Base-by-base conservation (phyloP, 78 protist species). In the Guillardia theta region DNA sequence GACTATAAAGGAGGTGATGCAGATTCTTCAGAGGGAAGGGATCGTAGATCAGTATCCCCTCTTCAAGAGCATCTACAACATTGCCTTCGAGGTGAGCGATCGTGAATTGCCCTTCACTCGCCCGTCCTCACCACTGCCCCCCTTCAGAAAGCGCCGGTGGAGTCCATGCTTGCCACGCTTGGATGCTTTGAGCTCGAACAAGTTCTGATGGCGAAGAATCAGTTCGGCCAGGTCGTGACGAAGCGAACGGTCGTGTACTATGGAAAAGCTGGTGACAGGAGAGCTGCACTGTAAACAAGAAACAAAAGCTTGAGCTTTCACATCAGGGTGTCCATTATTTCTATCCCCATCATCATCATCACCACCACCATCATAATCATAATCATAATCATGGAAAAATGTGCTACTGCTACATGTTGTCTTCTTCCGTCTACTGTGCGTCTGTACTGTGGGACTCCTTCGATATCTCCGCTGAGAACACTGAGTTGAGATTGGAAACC, bases 1-100 rank as follows among this genome's bases (percentile, higher is more conserved):
- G 33, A 95, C 98, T 10, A 41, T 80, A 46, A 53, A 80, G 36
- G 98, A 97, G 90, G 97, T 97, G 24, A 48, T 78, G 37, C 48
- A 47, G 33, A 47, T 87, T 39, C 62, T 87, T n/a, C 4, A 21
- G 45, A 24, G 27, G 21, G 64, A 47, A 21, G 62, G 62, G 8
- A 41, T 4, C 27, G 70, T 87, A 37, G 45, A 87, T 88, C 36
- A 64, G n/a, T 95, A 50, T 19, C 96, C 96, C 9, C 96, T 95
- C 37, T 93, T 95, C 76, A 88, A 93, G n/a, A 70, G 93, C 64
- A 47, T 95, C 83, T 27, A 93, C 77, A 10, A 2, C 50, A 93
- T 95, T 37, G 41, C 77, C 30, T 92, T 90, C 27, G 96, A 92
- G 43, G 93, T 50, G 58, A 50, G 58, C 58, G 58, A 50, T 50